Evolutionary conservation across 1,139 yeast genomes (phyloP).

Genomic region (Lizanozyma gosingica): DNA sequence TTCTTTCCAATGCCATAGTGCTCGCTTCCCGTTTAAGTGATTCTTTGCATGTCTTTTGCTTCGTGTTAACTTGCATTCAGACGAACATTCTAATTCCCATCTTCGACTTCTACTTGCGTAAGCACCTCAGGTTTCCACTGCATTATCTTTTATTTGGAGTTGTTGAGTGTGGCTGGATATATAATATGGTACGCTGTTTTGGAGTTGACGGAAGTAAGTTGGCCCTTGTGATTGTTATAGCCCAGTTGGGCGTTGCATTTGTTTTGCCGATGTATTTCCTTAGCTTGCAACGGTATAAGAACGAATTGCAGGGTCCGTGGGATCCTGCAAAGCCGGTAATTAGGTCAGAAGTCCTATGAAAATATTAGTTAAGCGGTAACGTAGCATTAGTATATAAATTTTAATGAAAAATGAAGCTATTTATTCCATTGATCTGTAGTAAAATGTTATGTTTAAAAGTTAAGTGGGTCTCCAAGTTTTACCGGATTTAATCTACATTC

Average conservation of each 20-base stretch:
- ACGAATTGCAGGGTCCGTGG: conserved; percentile 92
- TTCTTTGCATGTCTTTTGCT: conserved; percentile 73
- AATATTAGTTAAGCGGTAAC: no score
- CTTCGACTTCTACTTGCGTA: conserved; percentile 52
- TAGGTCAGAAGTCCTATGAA: conserved; percentile 8
- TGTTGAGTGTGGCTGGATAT: conserved; percentile 14
- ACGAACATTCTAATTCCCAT: conserved; percentile 66
- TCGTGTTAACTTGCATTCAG: conserved; percentile 65
- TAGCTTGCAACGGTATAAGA: conserved; percentile 68
- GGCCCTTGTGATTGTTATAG: conserved; percentile 16
- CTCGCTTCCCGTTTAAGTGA: conserved; percentile 75
- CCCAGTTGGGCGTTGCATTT: conserved; percentile 42
- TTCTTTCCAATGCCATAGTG: conserved; percentile 81
- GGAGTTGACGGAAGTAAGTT: not conserved
- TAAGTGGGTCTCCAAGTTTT: no score
- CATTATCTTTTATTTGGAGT: conserved; percentile 27
- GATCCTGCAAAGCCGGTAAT: conserved; percentile 71
- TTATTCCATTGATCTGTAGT: no score
- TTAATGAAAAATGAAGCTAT: no score
- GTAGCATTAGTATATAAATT: no score
- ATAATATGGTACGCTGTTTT: conserved; percentile 14
- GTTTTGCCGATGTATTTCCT: conserved; percentile 65
- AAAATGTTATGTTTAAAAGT: no score
- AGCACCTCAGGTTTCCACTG: conserved; percentile 15
- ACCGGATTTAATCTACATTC: no score